Percentiles rank a stretch among this genome's conserved stretches.
phyloP scores from a whole-genome alignment of 768 basidiomycete genomes.

The Podaxis pistillaris region DNA sequence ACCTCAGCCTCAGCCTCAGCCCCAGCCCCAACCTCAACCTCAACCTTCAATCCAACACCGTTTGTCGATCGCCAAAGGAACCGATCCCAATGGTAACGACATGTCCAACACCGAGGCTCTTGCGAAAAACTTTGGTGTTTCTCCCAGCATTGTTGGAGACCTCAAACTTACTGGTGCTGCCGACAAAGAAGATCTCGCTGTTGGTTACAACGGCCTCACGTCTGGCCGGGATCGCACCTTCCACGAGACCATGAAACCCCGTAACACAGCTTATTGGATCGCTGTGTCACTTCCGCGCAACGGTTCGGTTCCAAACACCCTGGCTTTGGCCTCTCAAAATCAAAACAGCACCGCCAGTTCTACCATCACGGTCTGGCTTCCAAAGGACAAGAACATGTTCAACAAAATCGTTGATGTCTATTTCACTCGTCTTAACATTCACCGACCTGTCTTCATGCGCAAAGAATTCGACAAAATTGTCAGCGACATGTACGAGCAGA shows the following conservation, averaged over 20 bases:
- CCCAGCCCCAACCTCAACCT: background rate
- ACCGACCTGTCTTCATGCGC: slow-evolving; percentile 74
- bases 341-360: slow-evolving; percentile 22
- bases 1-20: background rate
- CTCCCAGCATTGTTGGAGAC: slow-evolving; percentile 64
- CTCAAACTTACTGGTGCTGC: slow-evolving; percentile 47
- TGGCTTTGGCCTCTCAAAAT: slow-evolving; percentile 32
- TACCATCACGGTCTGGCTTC: slow-evolving; percentile 62
- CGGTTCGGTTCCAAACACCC: slow-evolving; percentile 29
- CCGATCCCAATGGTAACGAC: slow-evolving; percentile 79
- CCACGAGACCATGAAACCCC: slow-evolving; percentile 51
- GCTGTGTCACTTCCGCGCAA: slow-evolving; percentile 51
- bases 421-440: slow-evolving; percentile 74
- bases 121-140: slow-evolving; percentile 79
- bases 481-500: slow-evolving; percentile 62
- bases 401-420: slow-evolving; percentile 64
- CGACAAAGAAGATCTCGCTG: slow-evolving; percentile 75
- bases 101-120: slow-evolving; percentile 73
- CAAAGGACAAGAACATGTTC: slow-evolving; percentile 71
- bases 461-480: slow-evolving; percentile 66
- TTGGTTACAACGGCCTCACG: slow-evolving; percentile 67
- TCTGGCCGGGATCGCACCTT: slow-evolving; percentile 68
- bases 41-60: slow-evolving; percentile 1
- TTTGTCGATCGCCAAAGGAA: slow-evolving; percentile 48
- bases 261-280: slow-evolving; percentile 63